These are phyloP conservation scores for Apiospora sp. DNA, from an alignment of 2,329 filamentous ascomycete species.

Conservation along the genomic window DNA sequence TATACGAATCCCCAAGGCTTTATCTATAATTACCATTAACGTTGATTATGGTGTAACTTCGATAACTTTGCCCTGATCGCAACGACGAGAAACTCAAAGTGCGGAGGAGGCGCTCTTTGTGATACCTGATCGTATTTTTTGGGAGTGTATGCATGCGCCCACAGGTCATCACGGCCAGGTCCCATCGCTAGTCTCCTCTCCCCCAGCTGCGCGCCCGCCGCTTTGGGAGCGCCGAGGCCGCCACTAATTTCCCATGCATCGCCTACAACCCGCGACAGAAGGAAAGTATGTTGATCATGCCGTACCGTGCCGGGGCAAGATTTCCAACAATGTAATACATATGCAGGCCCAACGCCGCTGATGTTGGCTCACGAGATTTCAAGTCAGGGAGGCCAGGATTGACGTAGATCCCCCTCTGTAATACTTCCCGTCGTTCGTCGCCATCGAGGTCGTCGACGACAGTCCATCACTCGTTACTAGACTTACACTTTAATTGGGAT, in stretches of 20 bases:
- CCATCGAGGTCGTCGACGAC: neutral
- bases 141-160: neutral
- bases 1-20: neutral
- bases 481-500: slow-evolving; percentile 4
- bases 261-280: neutral
- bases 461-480: neutral
- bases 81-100: neutral
- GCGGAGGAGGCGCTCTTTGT: neutral
- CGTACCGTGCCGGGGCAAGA: neutral
- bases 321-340: neutral
- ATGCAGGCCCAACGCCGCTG: neutral
- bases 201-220: neutral
- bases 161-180: neutral
- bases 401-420: neutral
- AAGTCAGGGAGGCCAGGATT: neutral
- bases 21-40: neutral
- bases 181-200: neutral
- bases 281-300: neutral
- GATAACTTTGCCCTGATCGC: neutral
- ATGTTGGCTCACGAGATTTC: neutral
- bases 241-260: slow-evolving; percentile 1
- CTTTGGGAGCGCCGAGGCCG: slow-evolving; percentile 8
- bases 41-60: neutral
- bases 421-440: neutral
- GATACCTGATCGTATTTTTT: neutral